phyloP scores from a whole-genome alignment of 2,329 filamentous ascomycete species.

The Purpureocillium takamizusanense region DNA sequence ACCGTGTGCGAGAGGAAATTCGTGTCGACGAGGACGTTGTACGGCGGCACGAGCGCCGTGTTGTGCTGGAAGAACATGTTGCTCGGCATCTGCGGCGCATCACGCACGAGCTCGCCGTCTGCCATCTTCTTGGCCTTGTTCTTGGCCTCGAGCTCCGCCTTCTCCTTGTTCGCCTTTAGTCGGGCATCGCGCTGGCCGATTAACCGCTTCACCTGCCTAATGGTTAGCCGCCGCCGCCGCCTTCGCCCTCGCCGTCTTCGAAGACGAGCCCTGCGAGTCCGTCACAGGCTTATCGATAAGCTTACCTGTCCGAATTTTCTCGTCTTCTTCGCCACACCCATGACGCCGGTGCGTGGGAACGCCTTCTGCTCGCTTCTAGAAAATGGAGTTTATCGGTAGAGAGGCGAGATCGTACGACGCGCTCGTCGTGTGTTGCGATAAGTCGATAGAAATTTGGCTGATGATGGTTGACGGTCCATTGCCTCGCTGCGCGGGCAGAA shows the following conservation, averaged over 20 bases:
- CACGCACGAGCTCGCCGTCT: constrained; percentile 56
- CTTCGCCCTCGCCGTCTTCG: no score
- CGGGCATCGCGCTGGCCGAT: constrained; percentile 75
- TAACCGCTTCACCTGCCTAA: constrained; percentile 68
- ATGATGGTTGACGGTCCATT: constrained; percentile 2
- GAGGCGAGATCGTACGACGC: background rate
- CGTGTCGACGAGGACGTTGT: constrained; percentile 66
- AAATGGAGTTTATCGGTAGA: no score
- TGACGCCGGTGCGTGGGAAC: constrained; percentile 24
- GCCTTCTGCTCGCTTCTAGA: background rate
- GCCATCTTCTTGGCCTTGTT: constrained; percentile 50
- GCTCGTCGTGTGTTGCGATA: background rate
- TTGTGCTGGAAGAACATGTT: constrained; percentile 87
- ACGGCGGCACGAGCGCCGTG: constrained; percentile 65
- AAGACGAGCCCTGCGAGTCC: background rate
- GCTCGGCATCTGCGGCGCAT: constrained; percentile 74
- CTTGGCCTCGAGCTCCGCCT: constrained; percentile 48
- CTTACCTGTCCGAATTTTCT: constrained; percentile 74
- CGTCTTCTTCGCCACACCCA: constrained; percentile 86
- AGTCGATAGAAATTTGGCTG: background rate
- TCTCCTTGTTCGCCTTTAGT: constrained; percentile 71
- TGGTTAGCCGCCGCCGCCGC: no score
- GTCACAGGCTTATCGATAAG: constrained; percentile 17
- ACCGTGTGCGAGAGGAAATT: constrained; percentile 90
- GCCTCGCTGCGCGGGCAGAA: constrained; percentile 1